Conservation (phyloP, 2,329 filamentous ascomycete genomes). For the Eurotiales sp. region DNA sequence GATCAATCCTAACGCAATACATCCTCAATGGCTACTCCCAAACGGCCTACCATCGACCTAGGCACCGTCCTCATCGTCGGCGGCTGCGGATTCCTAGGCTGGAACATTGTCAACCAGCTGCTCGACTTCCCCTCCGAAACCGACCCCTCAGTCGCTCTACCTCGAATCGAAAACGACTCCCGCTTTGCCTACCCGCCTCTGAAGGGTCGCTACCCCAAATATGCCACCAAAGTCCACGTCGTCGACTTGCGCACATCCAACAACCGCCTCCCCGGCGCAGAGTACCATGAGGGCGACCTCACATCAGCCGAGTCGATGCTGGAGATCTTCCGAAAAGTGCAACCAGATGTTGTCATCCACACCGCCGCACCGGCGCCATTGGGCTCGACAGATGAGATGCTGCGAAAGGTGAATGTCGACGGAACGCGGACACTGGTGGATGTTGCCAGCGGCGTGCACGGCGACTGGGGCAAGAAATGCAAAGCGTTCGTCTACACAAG, state of each 20-base stretch:
- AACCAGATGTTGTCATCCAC: constrained; percentile 83
- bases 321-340: constrained; percentile 60
- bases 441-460: constrained; percentile 66
- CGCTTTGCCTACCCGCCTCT: constrained; percentile 36
- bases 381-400: constrained; percentile 54
- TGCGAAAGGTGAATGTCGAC: constrained; percentile 81
- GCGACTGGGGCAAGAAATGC: constrained; percentile 56
- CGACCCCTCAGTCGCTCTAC: constrained; percentile 35
- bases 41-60: constrained; percentile 43
- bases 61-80: constrained; percentile 75
- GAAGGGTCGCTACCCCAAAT: constrained; percentile 38
- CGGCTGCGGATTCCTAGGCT: constrained; percentile 79
- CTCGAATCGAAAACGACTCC: constrained; percentile 32
- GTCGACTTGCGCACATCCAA: constrained; percentile 68
- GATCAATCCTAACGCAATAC: no score
- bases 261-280: constrained; percentile 61
- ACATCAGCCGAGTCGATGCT: constrained; percentile 61
- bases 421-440: constrained; percentile 69
- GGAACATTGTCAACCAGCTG: constrained; percentile 73
- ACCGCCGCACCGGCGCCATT: constrained; percentile 69
- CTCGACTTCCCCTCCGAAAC: constrained; percentile 55
- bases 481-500: constrained; percentile 87
- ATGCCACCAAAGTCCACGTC: constrained; percentile 58
- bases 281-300: constrained; percentile 75
- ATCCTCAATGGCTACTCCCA: constrained; percentile 17